Percentiles rank a stretch among this genome's conserved stretches.
Conservation (phyloP, 768 basidiomycete species). For the Boletus edulis region DNA sequence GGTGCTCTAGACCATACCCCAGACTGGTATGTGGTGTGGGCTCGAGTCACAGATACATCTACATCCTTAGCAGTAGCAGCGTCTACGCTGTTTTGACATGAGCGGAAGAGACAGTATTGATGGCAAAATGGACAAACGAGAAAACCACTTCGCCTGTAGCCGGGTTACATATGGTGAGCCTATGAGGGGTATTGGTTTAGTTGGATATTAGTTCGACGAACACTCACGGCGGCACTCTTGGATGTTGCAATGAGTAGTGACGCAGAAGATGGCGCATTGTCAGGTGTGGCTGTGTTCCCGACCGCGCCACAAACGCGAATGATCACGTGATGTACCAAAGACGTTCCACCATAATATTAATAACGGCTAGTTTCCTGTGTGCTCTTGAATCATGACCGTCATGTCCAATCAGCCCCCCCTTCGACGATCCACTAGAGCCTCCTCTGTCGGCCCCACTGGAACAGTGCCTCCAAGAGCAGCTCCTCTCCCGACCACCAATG, state of each 20-base stretch:
- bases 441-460: slow-evolving; percentile 42
- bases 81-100: slow-evolving; percentile 42
- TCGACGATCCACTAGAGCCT: slow-evolving; percentile 52
- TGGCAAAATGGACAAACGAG: slow-evolving; percentile 55
- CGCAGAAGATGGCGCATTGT: slow-evolving; percentile 8
- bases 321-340: slow-evolving; percentile 15
- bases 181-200: slow-evolving; percentile 16
- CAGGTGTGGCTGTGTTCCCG: slow-evolving; percentile 15
- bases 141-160: slow-evolving; percentile 61
- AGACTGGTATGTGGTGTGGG: slow-evolving; percentile 58
- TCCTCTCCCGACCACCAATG: slow-evolving; percentile 28
- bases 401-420: slow-evolving; percentile 37
- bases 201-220: no score
- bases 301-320: slow-evolving; percentile 25
- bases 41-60: slow-evolving; percentile 46
- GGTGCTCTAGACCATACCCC: slow-evolving; percentile 73
- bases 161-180: slow-evolving; percentile 61
- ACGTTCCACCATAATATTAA: neutral
- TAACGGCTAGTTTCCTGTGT: neutral
- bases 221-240: no score
- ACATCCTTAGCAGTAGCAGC: slow-evolving; percentile 55
- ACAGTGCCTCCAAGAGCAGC: slow-evolving; percentile 27
- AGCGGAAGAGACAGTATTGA: slow-evolving; percentile 13
- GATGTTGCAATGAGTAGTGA: slow-evolving; percentile 1
- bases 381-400: neutral